phyloP scores from a whole-genome alignment of 306 rosid genomes.

The Pachyrhizus erosus region DNA sequence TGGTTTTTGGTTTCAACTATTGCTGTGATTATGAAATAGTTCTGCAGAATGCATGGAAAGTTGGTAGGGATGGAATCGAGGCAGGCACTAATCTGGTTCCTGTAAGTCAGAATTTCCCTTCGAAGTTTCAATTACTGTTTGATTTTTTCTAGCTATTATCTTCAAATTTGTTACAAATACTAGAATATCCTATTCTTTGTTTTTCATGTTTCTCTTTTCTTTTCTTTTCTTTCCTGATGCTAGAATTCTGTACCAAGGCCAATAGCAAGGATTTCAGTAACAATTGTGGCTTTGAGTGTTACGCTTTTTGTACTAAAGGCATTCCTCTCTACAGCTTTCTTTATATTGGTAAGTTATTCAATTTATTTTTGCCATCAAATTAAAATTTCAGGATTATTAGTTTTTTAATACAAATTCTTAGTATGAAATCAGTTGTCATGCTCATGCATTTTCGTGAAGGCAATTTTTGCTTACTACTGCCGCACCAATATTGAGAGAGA shows the following conservation, averaged over 20 bases:
- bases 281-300: conserved; percentile 61
- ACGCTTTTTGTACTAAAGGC: conserved; percentile 68
- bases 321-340: conserved; percentile 53
- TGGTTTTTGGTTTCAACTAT: conserved; percentile 17
- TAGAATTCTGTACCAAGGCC: conserved; percentile 56
- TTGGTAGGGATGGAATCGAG: conserved; percentile 86
- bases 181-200: not conserved
- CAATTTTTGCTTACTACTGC: not conserved
- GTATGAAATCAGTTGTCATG: conserved; percentile 21
- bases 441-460: not conserved
- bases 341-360: conserved; percentile 46
- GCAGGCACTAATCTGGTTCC: conserved; percentile 60
- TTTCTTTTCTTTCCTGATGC: conserved; percentile 13
- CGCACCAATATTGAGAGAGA: not conserved
- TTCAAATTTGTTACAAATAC: conserved; percentile 19
- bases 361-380: not conserved
- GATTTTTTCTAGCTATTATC: conserved; percentile 10
- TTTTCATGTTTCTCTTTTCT: conserved; percentile 20
- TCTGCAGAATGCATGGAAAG: conserved; percentile 77
- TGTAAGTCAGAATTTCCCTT: conserved; percentile 44
- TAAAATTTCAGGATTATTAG: conserved; percentile 24
- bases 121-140: conserved; percentile 23
- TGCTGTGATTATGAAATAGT: conserved; percentile 48
- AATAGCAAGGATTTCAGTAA: conserved; percentile 58
- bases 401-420: conserved; percentile 1